A percentile compares a stretch with the other conserved stretches of the same genome.
Evolutionary conservation across 768 basidiomycete species (phyloP).

Genomic region (Podaxis sp.): DNA sequence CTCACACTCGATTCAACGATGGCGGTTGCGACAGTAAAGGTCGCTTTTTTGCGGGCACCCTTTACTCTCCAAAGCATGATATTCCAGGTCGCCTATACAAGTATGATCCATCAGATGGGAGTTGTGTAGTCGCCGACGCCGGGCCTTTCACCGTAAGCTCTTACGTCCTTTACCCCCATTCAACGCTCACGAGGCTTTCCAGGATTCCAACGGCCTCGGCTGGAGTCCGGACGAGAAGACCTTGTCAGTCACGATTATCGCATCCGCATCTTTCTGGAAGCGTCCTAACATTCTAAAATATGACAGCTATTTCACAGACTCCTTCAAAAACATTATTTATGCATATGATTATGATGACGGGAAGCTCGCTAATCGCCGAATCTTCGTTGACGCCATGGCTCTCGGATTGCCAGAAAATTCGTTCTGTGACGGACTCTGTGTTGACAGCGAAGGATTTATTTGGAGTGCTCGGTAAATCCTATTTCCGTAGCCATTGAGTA

Average conservation of each 20-base stretch:
- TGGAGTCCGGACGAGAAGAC: conserved; percentile 62
- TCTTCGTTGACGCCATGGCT: conserved; percentile 56
- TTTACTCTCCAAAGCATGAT: conserved; percentile 46
- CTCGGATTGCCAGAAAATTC: conserved; percentile 48
- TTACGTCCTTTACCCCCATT: not conserved
- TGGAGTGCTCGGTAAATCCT: conserved; percentile 56
- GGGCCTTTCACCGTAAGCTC: conserved; percentile 61
- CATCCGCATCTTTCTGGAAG: not conserved
- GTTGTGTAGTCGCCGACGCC: conserved; percentile 51
- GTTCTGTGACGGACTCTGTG: conserved; percentile 65
- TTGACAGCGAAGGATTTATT: conserved; percentile 60
- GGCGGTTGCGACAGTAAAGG: conserved; percentile 66
- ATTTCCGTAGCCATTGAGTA: not conserved
- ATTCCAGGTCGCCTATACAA: conserved; percentile 58
- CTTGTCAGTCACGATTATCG: conserved; percentile 38
- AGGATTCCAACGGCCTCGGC: conserved; percentile 65
- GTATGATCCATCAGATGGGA: conserved; percentile 51
- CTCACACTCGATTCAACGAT: conserved; percentile 64
- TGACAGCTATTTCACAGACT: conserved; percentile 71
- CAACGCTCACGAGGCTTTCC: conserved; percentile 16
- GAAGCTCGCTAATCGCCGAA: conserved; percentile 51
- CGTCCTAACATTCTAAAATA: conserved; percentile 11
- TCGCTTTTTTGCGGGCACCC: conserved; percentile 65
- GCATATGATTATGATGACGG: conserved; percentile 66
- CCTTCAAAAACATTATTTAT: conserved; percentile 61